Base-by-base conservation (phyloP, 441 rosid genomes). In the Viola pubescens region DNA sequence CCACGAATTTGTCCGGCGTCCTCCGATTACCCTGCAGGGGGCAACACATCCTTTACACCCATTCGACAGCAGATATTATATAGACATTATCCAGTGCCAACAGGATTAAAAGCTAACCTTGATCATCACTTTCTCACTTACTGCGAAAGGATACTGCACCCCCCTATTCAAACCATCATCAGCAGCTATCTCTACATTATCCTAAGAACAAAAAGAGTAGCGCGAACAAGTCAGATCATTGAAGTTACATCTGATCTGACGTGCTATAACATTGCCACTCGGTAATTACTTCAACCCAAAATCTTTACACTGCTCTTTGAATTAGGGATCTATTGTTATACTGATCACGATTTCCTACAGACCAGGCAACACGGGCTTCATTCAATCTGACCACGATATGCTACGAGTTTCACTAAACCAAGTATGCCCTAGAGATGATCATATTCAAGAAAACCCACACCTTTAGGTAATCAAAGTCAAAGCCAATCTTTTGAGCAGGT, bases 1-100 rank as follows among this genome's bases (percentile, higher is more conserved):
- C 97, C 39, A 89, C 90, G 80, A 87, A 87, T 65, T 89, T 89
- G 66, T 85, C 98, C 0, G 94, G 97, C 4, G 98, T 92, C 72
- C 98, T 81, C 70, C 87, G 69, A 71, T 92, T 92, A 60, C 97
- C 98, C 98, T 92, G 79, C 40, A 75, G 37, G 69, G 47, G 72
- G 62, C 67, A 54, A 56, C 67, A 67, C 7, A 57, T 48, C 56
- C 37, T 56, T 74, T 67, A 70, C 61, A 49, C 60, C 44, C 41
- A 55, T 52, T 54, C 37, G 54, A 46, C 56, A 54, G 50, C 9
- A 40, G 60, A 54, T 44, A 54, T 8, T 13, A 13, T 26, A 19
- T 19, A 11, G 55, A 65, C 40, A 66, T 11, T 40, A 61, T 46
- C 61, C 41, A 11, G 53, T 49, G 34, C 39, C 19, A 54, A 56